Percentiles rank a stretch among this genome's conserved stretches.
Conservation (phyloP, 441 rosid species). For the Populus tomentosa region DNA sequence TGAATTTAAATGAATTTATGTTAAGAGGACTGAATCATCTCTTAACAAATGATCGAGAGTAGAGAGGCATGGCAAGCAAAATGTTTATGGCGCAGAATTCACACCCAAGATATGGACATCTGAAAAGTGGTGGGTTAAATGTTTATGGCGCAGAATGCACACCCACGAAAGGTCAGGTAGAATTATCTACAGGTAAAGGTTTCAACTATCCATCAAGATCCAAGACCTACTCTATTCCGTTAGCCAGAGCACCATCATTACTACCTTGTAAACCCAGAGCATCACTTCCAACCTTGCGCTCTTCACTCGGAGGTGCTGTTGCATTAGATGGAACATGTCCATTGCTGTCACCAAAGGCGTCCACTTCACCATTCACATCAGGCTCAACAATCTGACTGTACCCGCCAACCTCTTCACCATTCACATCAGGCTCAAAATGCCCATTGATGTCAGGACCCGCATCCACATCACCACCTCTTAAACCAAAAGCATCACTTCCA, state of each 20-base stretch:
- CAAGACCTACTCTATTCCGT: constrained; percentile 13
- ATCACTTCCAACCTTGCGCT: constrained; percentile 18
- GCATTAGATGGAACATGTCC: constrained; percentile 16
- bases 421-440: no score
- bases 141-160: constrained; percentile 16
- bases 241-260: constrained; percentile 14
- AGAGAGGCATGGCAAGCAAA: constrained; percentile 21
- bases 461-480: constrained; percentile 10
- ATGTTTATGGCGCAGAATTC: constrained; percentile 20
- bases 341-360: constrained; percentile 16
- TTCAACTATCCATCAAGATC: constrained; percentile 12
- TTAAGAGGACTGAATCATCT: constrained; percentile 22
- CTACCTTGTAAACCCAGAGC: constrained; percentile 14
- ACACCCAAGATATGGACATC: constrained; percentile 9
- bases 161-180: constrained; percentile 26
- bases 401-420: no score
- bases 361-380: constrained; percentile 22
- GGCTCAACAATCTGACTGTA: no score
- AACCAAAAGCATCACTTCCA: constrained; percentile 15
- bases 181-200: constrained; percentile 24
- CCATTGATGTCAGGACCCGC: no score
- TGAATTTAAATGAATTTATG: constrained; percentile 19
- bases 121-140: constrained; percentile 23
- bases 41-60: constrained; percentile 18
- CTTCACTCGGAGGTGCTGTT: constrained; percentile 19